Percentiles rank a stretch among this genome's conserved stretches.
phyloP scores from a whole-genome alignment of 2,329 filamentous ascomycete species.

The Exophiala dermatitidis region DNA sequence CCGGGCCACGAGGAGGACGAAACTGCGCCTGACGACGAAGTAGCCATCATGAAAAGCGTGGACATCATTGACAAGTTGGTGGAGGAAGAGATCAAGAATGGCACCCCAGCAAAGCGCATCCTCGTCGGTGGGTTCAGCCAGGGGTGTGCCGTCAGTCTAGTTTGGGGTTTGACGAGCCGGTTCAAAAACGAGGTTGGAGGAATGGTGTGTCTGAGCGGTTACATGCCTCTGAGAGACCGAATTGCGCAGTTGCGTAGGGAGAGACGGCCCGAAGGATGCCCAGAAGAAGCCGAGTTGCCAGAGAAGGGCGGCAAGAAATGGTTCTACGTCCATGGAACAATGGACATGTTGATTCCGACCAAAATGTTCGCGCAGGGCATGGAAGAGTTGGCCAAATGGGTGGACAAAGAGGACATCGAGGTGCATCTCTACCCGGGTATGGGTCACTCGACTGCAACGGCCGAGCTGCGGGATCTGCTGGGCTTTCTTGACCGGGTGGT shows the following conservation, averaged over 20 bases:
- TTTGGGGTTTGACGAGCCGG: conserved; percentile 38
- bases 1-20: conserved; percentile 38
- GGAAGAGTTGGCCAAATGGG: conserved; percentile 34
- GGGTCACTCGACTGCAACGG: conserved; percentile 39
- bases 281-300: neutral
- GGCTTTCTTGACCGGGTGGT: conserved; percentile 21
- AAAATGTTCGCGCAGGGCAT: conserved; percentile 39
- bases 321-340: conserved; percentile 43
- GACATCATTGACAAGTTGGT: conserved; percentile 39
- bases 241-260: conserved; percentile 36
- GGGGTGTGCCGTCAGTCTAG: conserved; percentile 41
- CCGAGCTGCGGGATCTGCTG: conserved; percentile 42
- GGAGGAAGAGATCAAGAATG: conserved; percentile 36
- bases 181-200: conserved; percentile 31
- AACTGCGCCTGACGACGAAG: conserved; percentile 41
- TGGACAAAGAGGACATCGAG: conserved; percentile 34
- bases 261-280: conserved; percentile 22
- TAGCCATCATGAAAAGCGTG: conserved; percentile 37
- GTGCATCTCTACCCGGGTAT: conserved; percentile 41
- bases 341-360: conserved; percentile 44
- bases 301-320: conserved; percentile 35
- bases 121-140: conserved; percentile 45
- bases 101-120: conserved; percentile 38
- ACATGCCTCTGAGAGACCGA: conserved; percentile 39
- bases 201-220: conserved; percentile 42